A percentile compares a stretch with the other conserved stretches of the same genome.
Conservation (phyloP, 257 asterid species). For the Primulina eburnea region DNA sequence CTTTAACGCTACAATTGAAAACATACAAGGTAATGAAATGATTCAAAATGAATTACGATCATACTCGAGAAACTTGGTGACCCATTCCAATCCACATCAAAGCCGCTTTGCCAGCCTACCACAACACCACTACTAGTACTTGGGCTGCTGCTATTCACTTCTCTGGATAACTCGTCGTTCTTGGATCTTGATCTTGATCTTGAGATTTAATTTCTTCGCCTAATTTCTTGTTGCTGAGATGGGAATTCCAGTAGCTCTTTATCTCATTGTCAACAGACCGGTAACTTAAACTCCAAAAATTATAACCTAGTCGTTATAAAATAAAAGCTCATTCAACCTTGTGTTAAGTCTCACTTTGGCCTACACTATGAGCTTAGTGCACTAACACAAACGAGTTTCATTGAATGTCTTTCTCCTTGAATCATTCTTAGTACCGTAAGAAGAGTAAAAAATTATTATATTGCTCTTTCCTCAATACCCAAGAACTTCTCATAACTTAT, state of each 20-base stretch:
- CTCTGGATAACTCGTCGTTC: conserved; percentile 20
- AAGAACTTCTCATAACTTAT: no score
- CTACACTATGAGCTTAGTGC: no score
- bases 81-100: conserved; percentile 47
- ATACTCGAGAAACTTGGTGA: conserved; percentile 37
- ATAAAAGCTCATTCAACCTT: no score
- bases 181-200: conserved; percentile 28
- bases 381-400: no score
- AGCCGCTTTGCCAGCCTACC: conserved; percentile 26
- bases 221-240: conserved; percentile 36
- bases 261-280: no score
- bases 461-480: no score
- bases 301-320: no score
- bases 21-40: neutral
- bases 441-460: no score
- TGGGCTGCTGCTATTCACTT: conserved; percentile 17
- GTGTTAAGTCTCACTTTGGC: no score
- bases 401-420: no score
- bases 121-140: conserved; percentile 7
- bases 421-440: no score
- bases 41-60: conserved; percentile 9
- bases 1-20: neutral
- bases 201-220: conserved; percentile 23
- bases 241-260: conserved; percentile 45
- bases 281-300: no score